These are phyloP conservation scores for Aspergillus sp. DNA, from an alignment of 2,329 filamentous ascomycete species.

Conservation along the genomic window DNA sequence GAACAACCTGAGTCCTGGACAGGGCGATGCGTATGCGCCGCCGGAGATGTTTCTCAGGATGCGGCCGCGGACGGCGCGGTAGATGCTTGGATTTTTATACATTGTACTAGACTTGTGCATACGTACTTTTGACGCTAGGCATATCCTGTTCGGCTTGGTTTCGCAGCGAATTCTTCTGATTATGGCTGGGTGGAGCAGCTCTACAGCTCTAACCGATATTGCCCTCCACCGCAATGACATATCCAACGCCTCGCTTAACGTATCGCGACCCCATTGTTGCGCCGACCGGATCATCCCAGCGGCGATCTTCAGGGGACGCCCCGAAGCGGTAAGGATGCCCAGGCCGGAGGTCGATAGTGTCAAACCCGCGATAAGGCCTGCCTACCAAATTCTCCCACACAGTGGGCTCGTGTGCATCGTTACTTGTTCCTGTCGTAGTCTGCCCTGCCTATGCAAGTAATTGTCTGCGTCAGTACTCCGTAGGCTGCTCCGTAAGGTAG, in stretches of 20 bases:
- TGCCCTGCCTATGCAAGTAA: neutral
- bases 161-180: too few species aligned
- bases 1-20: conserved; percentile 5
- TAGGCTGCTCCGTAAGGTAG: too few species aligned
- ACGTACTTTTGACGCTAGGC: too few species aligned
- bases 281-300: neutral
- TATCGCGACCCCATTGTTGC: too few species aligned
- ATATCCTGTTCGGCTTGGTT: too few species aligned
- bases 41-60: conserved; percentile 31
- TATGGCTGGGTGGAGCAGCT: too few species aligned
- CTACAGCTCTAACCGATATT: neutral
- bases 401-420: neutral
- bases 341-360: neutral
- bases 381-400: neutral
- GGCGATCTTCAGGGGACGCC: neutral
- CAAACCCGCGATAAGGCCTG: neutral
- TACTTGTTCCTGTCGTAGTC: neutral
- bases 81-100: neutral
- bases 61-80: conserved; percentile 12
- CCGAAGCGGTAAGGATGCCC: neutral
- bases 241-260: neutral
- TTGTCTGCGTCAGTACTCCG: too few species aligned
- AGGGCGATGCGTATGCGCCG: conserved; percentile 16
- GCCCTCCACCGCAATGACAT: neutral
- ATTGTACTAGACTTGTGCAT: too few species aligned